A percentile compares a stretch with the other conserved stretches of the same genome.
phyloP scores from a whole-genome alignment of 495 filamentous ascomycete genomes.

The Lepidopterella palustris region DNA sequence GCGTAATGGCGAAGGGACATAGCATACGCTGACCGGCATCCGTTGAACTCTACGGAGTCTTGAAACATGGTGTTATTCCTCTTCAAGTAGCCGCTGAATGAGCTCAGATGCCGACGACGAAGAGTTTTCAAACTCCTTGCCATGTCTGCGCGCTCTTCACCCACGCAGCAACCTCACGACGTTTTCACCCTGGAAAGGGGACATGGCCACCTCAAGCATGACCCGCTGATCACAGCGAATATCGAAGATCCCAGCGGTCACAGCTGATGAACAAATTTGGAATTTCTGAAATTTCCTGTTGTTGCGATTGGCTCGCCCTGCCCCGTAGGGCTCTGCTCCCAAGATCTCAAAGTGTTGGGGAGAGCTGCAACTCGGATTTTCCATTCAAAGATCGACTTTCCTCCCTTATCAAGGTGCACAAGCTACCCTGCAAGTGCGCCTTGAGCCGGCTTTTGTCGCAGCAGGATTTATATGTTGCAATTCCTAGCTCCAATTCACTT shows the following conservation, averaged over 20 bases:
- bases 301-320: neutral
- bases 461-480: neutral
- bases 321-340: neutral
- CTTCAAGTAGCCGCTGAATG: too few species aligned
- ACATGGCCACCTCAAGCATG: neutral
- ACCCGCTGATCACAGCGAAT: neutral
- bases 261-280: neutral
- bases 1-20: neutral
- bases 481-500: neutral
- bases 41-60: neutral
- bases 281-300: neutral
- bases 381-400: neutral
- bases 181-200: neutral
- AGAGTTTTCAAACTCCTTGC: neutral
- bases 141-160: neutral
- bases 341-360: neutral
- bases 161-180: neutral
- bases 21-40: neutral
- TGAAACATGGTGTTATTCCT: too few species aligned
- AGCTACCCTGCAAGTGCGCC: neutral
- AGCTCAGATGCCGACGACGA: neutral
- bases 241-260: neutral
- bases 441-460: neutral
- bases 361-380: neutral
- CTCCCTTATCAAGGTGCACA: neutral